Percentiles rank a stretch among this genome's conserved stretches.
Conservation (phyloP, 1,139 yeast species). For the Diutina siamensis region DNA sequence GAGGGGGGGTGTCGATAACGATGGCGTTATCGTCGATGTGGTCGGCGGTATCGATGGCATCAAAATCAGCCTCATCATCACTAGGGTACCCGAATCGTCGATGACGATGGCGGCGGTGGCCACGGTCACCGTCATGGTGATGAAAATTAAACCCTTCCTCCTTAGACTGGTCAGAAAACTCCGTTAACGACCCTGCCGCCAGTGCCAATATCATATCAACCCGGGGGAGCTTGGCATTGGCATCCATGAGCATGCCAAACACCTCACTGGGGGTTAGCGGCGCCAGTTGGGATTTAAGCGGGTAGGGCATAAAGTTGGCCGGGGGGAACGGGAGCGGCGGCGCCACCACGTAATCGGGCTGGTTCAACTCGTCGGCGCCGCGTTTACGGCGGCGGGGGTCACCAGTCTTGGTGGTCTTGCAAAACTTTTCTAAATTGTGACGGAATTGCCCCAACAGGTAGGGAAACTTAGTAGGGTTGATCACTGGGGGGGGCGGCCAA, state of each 20-base stretch:
- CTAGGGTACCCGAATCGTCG: background rate
- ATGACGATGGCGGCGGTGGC: background rate
- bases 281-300: conserved; percentile 26
- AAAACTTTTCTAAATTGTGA: background rate
- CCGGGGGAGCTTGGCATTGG: conserved; percentile 27
- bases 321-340: conserved; percentile 41
- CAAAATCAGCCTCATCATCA: background rate
- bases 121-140: background rate
- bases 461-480: background rate
- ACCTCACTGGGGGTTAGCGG: conserved; percentile 27
- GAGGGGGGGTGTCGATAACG: background rate
- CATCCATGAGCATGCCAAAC: conserved; percentile 25
- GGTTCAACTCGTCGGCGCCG: too few species aligned
- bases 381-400: background rate
- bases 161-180: conserved; percentile 23
- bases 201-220: conserved; percentile 39
- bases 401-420: too few species aligned
- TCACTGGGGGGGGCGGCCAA: conserved; percentile 7
- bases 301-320: conserved; percentile 38
- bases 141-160: conserved; percentile 19
- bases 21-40: background rate
- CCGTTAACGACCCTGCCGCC: conserved; percentile 36
- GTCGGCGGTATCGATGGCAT: background rate
- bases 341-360: conserved; percentile 9
- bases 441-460: background rate